Base-by-base conservation (phyloP, 1,139 yeast species). In the Zygosaccharomyces sapae region DNA sequence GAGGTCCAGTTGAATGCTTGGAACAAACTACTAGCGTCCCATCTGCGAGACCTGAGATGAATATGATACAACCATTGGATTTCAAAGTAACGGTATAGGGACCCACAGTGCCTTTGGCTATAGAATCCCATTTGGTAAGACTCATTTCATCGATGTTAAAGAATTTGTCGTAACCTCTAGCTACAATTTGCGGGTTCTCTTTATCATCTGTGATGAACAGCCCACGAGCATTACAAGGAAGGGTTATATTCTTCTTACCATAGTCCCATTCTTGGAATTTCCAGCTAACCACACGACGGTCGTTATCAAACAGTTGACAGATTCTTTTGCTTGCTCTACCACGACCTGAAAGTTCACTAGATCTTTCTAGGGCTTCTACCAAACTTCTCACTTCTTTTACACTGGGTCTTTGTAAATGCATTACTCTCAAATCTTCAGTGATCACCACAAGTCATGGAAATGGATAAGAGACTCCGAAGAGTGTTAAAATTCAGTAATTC, bases 151-250 rank as follows among this genome's bases (percentile, higher is more conserved):
- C 78, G 8, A 88, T 72, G 61, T 86, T 90, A 75, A 89, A 94
- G 65, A 94, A 94, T 69, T 94, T 94, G 67, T 94, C 94, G 63
- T 94, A 94, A 0, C 99, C 98, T 56, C 99, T 71, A 1, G 84
- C 82, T 1, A 80, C 81, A 20, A 94, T 84, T 7, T 53, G 54
- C 7, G 66, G 66, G 10, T 57, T 47, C 1, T 46, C 38, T 1
- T 41, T 52, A 43, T 62, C 67, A 35, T 75, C 73, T 13, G 70
- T 51, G 0, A 95, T 86, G 61, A 92, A 92, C 13, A 92, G 66
- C 0, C 98, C 98, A 46, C 98, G 73, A 0, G 97, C 96, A 49
- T 81, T 70, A 3, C 80, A 74, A 0, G 97, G 96, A 18, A 89
- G 68, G 1, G 52, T 51, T 6, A 79, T 71, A 40, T 73, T 76